A percentile compares a stretch with the other conserved stretches of the same genome.
Evolutionary conservation across 2,329 filamentous ascomycete species (phyloP).

Genomic region (Fusarium paranaense): DNA sequence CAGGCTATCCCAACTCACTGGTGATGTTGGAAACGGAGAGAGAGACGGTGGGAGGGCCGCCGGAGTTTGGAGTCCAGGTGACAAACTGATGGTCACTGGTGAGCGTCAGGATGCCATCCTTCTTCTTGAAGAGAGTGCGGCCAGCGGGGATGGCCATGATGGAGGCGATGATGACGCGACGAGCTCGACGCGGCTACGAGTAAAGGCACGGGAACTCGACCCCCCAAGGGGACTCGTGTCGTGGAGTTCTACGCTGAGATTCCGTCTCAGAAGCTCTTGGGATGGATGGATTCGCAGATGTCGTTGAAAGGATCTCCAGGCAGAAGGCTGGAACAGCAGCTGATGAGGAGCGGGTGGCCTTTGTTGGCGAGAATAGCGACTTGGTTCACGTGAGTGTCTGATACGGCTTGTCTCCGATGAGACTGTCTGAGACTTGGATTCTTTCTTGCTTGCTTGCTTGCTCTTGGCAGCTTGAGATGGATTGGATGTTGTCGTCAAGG

Average conservation of each 20-base stretch:
- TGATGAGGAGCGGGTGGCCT: neutral
- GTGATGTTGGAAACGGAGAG: conserved; percentile 82
- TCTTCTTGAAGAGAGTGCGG: conserved; percentile 90
- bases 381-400: neutral
- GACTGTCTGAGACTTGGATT: neutral
- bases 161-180: conserved; percentile 1
- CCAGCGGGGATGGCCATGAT: conserved; percentile 72
- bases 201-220: neutral
- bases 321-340: neutral
- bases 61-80: conserved; percentile 81
- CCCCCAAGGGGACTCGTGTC: neutral
- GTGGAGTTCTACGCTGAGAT: neutral
- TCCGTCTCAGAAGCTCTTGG: neutral
- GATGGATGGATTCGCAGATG: conserved; percentile 10
- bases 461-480: conserved; percentile 9
- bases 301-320: neutral
- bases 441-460: neutral
- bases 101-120: conserved; percentile 86
- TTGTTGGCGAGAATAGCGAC: neutral
- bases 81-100: conserved; percentile 79
- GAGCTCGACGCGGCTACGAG: neutral
- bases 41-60: conserved; percentile 73
- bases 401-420: neutral
- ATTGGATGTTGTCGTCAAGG: conserved; percentile 16
- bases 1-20: conserved; percentile 66